Evolutionary conservation across 352 stramenopile genomes (phyloP), one percentile per base, ranked within the genome.

Genomic region (Phytophthora lateralis): DNA sequence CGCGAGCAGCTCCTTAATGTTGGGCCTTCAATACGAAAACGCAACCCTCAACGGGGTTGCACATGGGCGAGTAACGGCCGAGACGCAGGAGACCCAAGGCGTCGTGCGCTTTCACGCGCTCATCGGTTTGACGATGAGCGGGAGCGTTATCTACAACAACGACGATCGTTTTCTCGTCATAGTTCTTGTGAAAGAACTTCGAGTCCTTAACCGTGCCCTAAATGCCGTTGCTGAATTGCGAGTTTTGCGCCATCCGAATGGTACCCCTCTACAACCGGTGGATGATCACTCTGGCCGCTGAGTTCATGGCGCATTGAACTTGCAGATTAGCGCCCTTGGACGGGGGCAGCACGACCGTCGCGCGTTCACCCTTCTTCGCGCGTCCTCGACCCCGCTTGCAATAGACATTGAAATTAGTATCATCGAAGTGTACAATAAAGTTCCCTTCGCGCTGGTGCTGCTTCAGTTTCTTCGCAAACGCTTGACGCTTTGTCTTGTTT

Each of bases 341-440:
- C 8, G 20, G 49, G 2, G 11, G 48, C 32, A 56, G 3, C 11
- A 56, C 49, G 4, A 56, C 34, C 2, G 24, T 45, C 2, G 14
- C 49, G 1, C 15, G 35, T 4, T 37, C 15, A 15, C 32, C 49
- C 20, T 18, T 56, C 21, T 56, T 56, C 17, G 34, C 37, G 14
- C 26, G 34, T 1, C 34, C 35, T 27, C 17, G 5, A 15, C 0
- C n/a, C 1, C 48, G 18, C 48, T 44, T 55, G 20, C 48, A 55
- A n/a, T 55, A 55, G 1, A 46, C 34, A 15, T 55, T 43, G 14
- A 45, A 35, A 7, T 45, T 55, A 6, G 20, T 55, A 21, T 55
- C 48, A 18, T 45, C 48, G 15, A 45, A 35, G n/a, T 55, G 35
- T 12, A 54, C 9, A 21, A 54, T 54, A 9, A n/a, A 55, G 21